phyloP scores from a whole-genome alignment of 768 basidiomycete species.

The Calvatia gigantea region DNA sequence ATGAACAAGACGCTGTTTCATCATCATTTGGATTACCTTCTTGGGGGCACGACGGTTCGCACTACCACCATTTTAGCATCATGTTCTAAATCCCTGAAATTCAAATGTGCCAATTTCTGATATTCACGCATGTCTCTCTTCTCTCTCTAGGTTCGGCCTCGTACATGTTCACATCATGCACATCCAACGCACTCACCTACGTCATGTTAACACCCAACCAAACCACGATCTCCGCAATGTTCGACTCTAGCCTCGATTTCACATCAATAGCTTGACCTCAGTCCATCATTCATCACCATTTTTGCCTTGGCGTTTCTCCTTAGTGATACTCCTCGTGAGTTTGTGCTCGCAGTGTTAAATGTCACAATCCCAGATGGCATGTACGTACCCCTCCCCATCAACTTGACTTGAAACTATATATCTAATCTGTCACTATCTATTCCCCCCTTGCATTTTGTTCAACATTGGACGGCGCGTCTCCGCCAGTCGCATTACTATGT shows the following conservation, averaged over 20 bases:
- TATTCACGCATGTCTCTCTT: not conserved
- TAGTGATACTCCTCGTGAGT: conserved; percentile 11
- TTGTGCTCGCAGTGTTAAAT: not conserved
- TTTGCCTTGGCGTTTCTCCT: conserved; percentile 31
- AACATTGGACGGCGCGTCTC: too few relatives aligned
- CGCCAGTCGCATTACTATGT: not conserved
- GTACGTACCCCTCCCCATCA: not conserved
- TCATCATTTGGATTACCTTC: too few relatives aligned
- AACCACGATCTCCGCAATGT: conserved; percentile 25
- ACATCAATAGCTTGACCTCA: conserved; percentile 37
- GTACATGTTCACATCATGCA: conserved; percentile 19
- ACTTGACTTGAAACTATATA: not conserved
- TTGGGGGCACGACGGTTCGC: not conserved
- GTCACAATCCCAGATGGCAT: conserved; percentile 2
- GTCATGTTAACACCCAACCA: conserved; percentile 43
- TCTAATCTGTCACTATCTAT: not conserved
- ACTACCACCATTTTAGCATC: not conserved
- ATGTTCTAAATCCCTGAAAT: not conserved
- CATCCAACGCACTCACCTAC: conserved; percentile 51
- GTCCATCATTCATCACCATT: conserved; percentile 34
- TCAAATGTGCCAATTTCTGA: not conserved
- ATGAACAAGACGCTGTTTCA: not conserved
- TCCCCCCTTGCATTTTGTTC: not conserved
- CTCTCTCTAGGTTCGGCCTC: conserved; percentile 2
- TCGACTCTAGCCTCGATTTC: conserved; percentile 39